These are phyloP conservation scores for Lasiosphaeria ovina DNA, from an alignment of 495 filamentous ascomycete genomes.

Conservation along the genomic window DNA sequence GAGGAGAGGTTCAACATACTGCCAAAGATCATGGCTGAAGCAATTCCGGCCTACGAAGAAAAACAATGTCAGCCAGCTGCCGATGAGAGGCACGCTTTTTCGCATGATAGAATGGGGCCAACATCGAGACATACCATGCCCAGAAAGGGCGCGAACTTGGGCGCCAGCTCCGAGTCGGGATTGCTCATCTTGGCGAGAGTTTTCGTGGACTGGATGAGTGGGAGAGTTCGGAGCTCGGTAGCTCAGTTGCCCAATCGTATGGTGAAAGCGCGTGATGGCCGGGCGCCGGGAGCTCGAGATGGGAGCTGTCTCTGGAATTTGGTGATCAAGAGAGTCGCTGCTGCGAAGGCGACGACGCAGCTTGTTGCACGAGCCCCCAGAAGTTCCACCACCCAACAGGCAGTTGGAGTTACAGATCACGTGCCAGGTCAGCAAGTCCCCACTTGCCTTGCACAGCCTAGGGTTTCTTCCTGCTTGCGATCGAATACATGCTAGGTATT, in stretches of 20 bases:
- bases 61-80: slow-evolving; percentile 32
- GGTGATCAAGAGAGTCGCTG: not conserved
- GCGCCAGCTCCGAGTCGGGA: slow-evolving; percentile 65
- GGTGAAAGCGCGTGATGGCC: not conserved
- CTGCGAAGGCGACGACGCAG: too few species aligned
- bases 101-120: not conserved
- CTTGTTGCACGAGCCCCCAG: too few species aligned
- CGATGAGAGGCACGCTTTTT: not conserved
- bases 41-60: slow-evolving; percentile 71
- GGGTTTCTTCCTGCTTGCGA: too few species aligned
- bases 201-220: too few species aligned
- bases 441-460: too few species aligned
- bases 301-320: not conserved
- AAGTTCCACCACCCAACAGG: too few species aligned
- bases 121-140: slow-evolving; percentile 74
- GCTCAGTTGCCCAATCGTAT: not conserved
- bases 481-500: too few species aligned
- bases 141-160: slow-evolving; percentile 95
- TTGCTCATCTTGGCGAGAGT: slow-evolving; percentile 32
- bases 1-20: slow-evolving; percentile 55
- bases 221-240: too few species aligned
- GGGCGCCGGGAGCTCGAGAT: not conserved
- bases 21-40: slow-evolving; percentile 92
- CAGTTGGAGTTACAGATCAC: not conserved
- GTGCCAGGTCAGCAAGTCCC: not conserved